Base-by-base conservation (phyloP, 164 flowering plant genomes). In the Dillenia turbinata region DNA sequence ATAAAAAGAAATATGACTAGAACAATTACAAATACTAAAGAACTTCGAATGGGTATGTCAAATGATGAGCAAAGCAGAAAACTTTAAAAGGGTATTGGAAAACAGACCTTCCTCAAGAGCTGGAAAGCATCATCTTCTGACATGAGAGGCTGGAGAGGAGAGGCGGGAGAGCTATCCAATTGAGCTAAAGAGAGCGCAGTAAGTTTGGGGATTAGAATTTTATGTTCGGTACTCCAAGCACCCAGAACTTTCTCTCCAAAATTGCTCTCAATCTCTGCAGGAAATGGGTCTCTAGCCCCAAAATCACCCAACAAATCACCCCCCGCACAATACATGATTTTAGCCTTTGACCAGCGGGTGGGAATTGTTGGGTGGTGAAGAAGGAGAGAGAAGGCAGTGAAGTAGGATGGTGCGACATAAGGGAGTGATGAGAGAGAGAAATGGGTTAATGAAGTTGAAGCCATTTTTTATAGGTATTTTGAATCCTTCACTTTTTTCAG, bases 261-360 rank as follows among this genome's bases (percentile, higher is more conserved):
- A 16, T 59, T 8, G 65, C 90, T 90, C 66, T 70, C 96, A 0
- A 94, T 19, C 61, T 94, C 96, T 1, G 79, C 91, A 0, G 96
- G 92, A 47, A 86, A 90, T 0, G 98, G 96, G 76, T 94, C 98
- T 68, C 98, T 79, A 0, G 91, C 96, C 0, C 98, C 97, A 60
- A 90, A 89, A 60, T 90, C 98, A 2, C 94, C 96, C 63, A 88
- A 56, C 13, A 71, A 6, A 52, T 87, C 90, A 5, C 47, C 49
- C 1, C 65, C 60, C 16, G 13, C 1, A 33, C 40, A 6, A 33
- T 7, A 33, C 7, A 33, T 33, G 40, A 33, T 4, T 33, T 33
- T 33, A 33, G 40, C 40, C 6, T 33, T 33, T 7, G 7, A 33
- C 6, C 40, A 5, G 7, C 40, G 5, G 0, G 40, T 33, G 40